A percentile compares a stretch with the other conserved stretches of the same genome.
phyloP scores from a whole-genome alignment of 805 yeast species.

The Cephaloascus fragrans region DNA sequence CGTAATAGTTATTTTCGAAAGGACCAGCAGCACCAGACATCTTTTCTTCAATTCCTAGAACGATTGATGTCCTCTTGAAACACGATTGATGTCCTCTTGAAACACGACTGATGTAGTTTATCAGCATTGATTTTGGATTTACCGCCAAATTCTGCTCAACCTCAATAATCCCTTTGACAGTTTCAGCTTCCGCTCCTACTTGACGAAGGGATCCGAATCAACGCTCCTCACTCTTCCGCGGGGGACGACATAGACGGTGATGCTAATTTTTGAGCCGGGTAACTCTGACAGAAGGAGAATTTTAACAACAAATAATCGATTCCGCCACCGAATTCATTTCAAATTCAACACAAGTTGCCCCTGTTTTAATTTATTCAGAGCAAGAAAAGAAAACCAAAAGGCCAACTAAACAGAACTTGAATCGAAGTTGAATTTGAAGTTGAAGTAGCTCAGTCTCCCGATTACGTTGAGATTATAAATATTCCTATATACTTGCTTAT shows the following conservation, averaged over 20 bases:
- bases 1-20: slow-evolving; percentile 29
- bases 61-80: neutral
- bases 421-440: too few relatives aligned
- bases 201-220: too few relatives aligned
- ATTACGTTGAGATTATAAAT: too few relatives aligned
- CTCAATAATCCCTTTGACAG: too few relatives aligned
- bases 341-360: neutral
- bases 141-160: too few relatives aligned
- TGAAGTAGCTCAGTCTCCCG: neutral
- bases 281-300: slow-evolving; percentile 1
- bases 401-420: too few relatives aligned
- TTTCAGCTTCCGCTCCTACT: too few relatives aligned
- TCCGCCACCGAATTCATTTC: neutral
- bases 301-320: neutral
- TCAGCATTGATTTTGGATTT: neutral
- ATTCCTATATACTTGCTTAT: neutral
- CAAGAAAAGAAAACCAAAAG: neutral
- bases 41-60: neutral
- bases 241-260: neutral
- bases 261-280: too few relatives aligned
- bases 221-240: neutral
- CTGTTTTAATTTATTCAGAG: neutral
- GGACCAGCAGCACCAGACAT: slow-evolving; percentile 8
- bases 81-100: neutral
- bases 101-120: neutral